Evolutionary conservation across 2,329 filamentous ascomycete species (phyloP).

Genomic region (Cercospora janseana): DNA sequence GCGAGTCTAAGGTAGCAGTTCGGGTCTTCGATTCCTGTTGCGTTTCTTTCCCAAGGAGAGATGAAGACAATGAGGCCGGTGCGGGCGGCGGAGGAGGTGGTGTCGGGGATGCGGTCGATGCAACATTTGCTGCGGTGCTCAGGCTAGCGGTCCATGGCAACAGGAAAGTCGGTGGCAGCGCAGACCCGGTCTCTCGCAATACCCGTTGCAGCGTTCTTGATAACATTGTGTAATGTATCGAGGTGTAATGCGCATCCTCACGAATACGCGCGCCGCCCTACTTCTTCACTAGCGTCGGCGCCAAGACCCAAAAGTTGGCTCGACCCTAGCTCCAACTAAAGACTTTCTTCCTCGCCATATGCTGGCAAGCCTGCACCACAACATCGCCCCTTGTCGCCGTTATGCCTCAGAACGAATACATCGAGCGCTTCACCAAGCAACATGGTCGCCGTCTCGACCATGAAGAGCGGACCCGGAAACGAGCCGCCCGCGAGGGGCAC

Average conservation of each 20-base stretch:
- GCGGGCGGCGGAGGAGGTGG: constrained; percentile 4
- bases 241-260: neutral
- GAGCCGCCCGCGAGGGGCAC: constrained; percentile 82
- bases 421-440: constrained; percentile 71
- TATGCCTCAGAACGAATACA: constrained; percentile 77
- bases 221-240: constrained; percentile 36
- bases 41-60: neutral
- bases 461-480: constrained; percentile 87
- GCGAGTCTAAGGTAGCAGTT: neutral
- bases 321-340: neutral
- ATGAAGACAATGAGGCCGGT: neutral
- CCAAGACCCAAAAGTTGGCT: neutral
- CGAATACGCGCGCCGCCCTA: too few species aligned
- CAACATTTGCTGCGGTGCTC: constrained; percentile 37
- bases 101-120: neutral
- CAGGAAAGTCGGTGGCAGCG: constrained; percentile 53
- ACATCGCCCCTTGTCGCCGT: constrained; percentile 20
- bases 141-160: constrained; percentile 50
- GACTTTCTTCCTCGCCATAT: constrained; percentile 5
- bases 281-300: neutral
- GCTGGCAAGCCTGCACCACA: neutral
- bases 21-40: neutral
- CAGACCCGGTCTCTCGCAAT: constrained; percentile 58
- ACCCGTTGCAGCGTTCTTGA: constrained; percentile 61
- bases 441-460: constrained; percentile 64